These are phyloP conservation scores for Backusella circina DNA, from an alignment of 192 early-diverging fungal genomes.

Conservation along the genomic window DNA sequence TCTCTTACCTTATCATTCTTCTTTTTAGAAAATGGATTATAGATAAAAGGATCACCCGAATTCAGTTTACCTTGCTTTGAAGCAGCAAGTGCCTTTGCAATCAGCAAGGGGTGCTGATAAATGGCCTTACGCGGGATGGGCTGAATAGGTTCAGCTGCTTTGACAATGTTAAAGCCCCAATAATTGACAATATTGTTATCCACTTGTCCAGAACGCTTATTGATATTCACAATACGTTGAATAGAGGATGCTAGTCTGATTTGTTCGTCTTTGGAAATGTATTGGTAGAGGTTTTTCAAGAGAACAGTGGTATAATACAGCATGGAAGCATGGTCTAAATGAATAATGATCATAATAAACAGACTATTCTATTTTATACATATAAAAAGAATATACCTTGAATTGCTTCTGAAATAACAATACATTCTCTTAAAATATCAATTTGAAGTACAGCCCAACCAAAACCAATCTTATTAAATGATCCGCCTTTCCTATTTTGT, in stretches of 20 bases:
- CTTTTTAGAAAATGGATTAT: constrained; percentile 73
- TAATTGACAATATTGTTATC: constrained; percentile 41
- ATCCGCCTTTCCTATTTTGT: not conserved
- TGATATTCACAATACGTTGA: constrained; percentile 49
- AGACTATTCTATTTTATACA: not conserved
- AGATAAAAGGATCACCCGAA: constrained; percentile 65
- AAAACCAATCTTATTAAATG: constrained; percentile 22
- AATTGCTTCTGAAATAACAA: constrained; percentile 61
- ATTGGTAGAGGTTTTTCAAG: constrained; percentile 57
- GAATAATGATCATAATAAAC: constrained; percentile 10
- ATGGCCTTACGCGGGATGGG: constrained; percentile 55
- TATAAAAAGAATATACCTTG: constrained; percentile 48
- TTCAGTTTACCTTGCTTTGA: not conserved
- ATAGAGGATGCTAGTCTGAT: constrained; percentile 50
- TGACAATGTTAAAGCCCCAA: constrained; percentile 55
- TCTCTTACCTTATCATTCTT: constrained; percentile 19
- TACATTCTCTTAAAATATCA: constrained; percentile 70
- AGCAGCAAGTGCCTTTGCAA: constrained; percentile 29
- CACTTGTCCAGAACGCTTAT: constrained; percentile 46
- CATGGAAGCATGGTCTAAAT: constrained; percentile 57
- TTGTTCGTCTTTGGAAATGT: constrained; percentile 66
- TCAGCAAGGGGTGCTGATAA: constrained; percentile 48
- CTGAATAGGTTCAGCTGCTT: constrained; percentile 45
- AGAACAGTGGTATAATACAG: constrained; percentile 63
- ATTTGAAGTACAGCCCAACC: constrained; percentile 83